Evolutionary conservation across 306 rosid genomes (phyloP).

Genomic region (Quillaja saponaria): DNA sequence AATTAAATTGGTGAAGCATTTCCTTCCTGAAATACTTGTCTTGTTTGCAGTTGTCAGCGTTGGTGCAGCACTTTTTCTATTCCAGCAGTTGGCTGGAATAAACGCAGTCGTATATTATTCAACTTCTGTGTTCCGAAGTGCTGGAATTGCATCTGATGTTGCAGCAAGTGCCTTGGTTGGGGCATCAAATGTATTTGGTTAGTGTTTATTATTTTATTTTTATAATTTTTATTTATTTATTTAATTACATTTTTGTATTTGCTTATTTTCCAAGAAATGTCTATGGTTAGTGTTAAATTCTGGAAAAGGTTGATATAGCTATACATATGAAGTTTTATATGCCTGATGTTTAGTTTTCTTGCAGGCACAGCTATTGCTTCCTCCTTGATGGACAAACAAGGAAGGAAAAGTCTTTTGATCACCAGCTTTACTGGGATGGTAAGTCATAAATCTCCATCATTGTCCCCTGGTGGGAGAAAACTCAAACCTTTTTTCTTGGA

Average conservation of each 20-base stretch:
- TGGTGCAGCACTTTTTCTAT: constrained; percentile 81
- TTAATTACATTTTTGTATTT: too few relatives aligned
- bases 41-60: constrained; percentile 79
- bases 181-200: constrained; percentile 89
- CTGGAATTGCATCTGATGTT: constrained; percentile 90
- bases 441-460: constrained; percentile 21
- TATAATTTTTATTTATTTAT: too few relatives aligned
- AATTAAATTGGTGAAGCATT: constrained; percentile 8
- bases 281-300: too few relatives aligned
- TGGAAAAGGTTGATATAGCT: too few relatives aligned
- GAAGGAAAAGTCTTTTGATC: constrained; percentile 84
- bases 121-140: constrained; percentile 87
- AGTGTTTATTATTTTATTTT: constrained; percentile 36
- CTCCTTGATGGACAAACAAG: constrained; percentile 86
- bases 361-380: constrained; percentile 86
- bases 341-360: constrained; percentile 27
- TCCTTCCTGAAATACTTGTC: constrained; percentile 28
- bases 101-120: constrained; percentile 95
- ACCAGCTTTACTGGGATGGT: constrained; percentile 95
- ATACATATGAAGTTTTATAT: constrained; percentile 15
- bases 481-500: not conserved
- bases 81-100: constrained; percentile 96
- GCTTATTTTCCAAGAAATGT: constrained; percentile 1
- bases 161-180: constrained; percentile 99
- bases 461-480: not conserved